phyloP scores from a whole-genome alignment of 805 yeast genomes.

The Wickerhamiella musiphila region DNA sequence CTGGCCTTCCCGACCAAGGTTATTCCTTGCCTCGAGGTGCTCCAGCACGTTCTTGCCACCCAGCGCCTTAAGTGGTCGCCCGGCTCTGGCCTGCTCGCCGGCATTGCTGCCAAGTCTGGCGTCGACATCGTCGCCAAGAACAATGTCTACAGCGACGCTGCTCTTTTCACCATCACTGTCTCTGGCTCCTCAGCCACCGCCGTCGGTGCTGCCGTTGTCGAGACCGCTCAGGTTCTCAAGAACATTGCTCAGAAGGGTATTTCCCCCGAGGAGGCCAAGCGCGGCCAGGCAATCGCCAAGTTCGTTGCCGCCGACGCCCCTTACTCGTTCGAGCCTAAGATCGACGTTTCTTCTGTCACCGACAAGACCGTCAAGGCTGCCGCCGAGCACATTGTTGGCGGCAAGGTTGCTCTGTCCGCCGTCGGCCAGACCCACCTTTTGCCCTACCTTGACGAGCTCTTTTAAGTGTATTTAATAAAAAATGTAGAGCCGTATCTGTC shows the following conservation, averaged over 20 bases:
- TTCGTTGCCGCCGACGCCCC: conserved; percentile 36
- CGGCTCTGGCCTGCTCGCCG: conserved; percentile 33
- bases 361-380: conserved; percentile 22
- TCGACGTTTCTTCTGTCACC: conserved; percentile 22
- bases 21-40: conserved; percentile 51
- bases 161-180: conserved; percentile 58
- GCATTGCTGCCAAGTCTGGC: conserved; percentile 26
- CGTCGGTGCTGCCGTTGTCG: conserved; percentile 44
- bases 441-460: conserved; percentile 83
- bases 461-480: no score
- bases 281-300: conserved; percentile 38
- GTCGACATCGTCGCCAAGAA: conserved; percentile 35
- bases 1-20: conserved; percentile 58
- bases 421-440: conserved; percentile 74
- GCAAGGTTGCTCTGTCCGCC: conserved; percentile 68
- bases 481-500: no score
- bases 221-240: conserved; percentile 18
- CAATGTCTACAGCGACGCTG: conserved; percentile 57
- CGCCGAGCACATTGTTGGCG: conserved; percentile 22
- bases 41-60: conserved; percentile 48
- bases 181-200: conserved; percentile 39
- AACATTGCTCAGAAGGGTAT: conserved; percentile 16
- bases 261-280: conserved; percentile 25
- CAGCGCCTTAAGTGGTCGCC: conserved; percentile 36
- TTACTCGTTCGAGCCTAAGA: conserved; percentile 23